A percentile compares a stretch with the other conserved stretches of the same genome.
Evolutionary conservation across 1,139 yeast species (phyloP).

Genomic region (Ogataea hybrid): DNA sequence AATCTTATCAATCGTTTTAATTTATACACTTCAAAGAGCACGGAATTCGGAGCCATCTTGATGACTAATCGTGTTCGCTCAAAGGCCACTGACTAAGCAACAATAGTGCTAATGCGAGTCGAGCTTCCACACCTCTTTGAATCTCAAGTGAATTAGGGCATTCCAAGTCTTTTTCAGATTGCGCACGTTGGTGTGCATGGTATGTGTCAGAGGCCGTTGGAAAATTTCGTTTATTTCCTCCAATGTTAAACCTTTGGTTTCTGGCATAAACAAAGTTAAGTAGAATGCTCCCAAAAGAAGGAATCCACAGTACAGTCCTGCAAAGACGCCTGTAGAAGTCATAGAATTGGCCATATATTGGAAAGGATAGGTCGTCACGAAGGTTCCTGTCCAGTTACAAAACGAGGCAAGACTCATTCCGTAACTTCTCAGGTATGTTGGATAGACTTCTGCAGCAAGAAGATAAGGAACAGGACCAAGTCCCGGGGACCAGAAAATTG

Average conservation of each 20-base stretch:
- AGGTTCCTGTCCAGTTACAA: constrained; percentile 12
- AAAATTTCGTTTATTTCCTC: constrained; percentile 54
- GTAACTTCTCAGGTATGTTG: constrained; percentile 11
- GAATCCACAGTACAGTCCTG: constrained; percentile 43
- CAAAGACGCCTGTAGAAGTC: constrained; percentile 39
- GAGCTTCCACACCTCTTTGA: constrained; percentile 7
- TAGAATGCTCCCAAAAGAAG: constrained; percentile 47
- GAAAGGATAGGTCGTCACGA: constrained; percentile 12
- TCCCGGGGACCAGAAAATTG: constrained; percentile 37
- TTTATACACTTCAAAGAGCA: too few species aligned
- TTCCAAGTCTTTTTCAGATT: constrained; percentile 7
- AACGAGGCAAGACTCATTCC: constrained; percentile 12
- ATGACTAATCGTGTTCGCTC: too few species aligned
- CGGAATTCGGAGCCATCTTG: too few species aligned
- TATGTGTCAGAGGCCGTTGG: constrained; percentile 27
- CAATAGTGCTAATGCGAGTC: background rate
- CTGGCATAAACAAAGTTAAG: constrained; percentile 46
- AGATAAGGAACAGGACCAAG: constrained; percentile 40
- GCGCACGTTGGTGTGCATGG: constrained; percentile 3
- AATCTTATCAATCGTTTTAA: too few species aligned
- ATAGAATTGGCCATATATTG: constrained; percentile 8
- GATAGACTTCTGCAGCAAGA: constrained; percentile 38
- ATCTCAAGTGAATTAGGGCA: constrained; percentile 4
- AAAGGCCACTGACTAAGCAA: too few species aligned
- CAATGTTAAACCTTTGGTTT: constrained; percentile 53